Conservation (phyloP, 805 yeast species). For the Hanseniaspora lindneri region DNA sequence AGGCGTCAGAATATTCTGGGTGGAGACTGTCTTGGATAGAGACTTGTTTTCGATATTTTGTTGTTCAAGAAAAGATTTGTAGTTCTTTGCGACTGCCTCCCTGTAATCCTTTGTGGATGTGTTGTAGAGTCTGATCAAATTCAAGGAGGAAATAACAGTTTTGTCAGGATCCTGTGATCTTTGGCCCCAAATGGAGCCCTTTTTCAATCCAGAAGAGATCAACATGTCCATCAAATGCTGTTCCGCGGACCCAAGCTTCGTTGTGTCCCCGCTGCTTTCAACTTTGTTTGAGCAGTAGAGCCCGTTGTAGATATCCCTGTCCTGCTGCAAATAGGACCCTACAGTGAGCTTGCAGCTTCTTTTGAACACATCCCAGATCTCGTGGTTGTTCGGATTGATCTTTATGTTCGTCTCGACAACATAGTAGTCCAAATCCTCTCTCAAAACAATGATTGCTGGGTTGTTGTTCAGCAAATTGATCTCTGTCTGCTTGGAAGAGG, state of each 20-base stretch:
- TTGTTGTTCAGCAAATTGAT: slow-evolving; percentile 46
- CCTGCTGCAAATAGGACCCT: slow-evolving; percentile 50
- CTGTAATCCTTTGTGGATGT: slow-evolving; percentile 29
- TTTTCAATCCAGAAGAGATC: slow-evolving; percentile 71
- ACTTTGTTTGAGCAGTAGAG: slow-evolving; percentile 34
- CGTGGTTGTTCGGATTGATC: slow-evolving; percentile 35
- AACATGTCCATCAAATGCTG: slow-evolving; percentile 91
- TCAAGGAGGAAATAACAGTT: slow-evolving; percentile 72
- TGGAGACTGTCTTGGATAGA: slow-evolving; percentile 3
- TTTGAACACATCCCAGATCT: slow-evolving; percentile 37
- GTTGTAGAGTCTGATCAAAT: slow-evolving; percentile 33
- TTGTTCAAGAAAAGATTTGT: slow-evolving; percentile 15
- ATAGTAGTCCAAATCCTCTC: slow-evolving; percentile 91
- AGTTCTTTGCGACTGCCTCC: slow-evolving; percentile 19
- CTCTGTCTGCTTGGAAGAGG: slow-evolving; percentile 14
- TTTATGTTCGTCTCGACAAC: slow-evolving; percentile 67
- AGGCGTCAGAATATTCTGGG: slow-evolving; percentile 11
- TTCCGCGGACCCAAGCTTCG: slow-evolving; percentile 72
- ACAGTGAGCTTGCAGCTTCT: slow-evolving; percentile 58
- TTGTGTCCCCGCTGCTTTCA: slow-evolving; percentile 21
- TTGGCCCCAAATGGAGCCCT: slow-evolving; percentile 70
- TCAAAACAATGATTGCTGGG: slow-evolving; percentile 80
- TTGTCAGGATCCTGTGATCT: slow-evolving; percentile 78
- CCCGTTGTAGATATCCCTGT: slow-evolving; percentile 63
- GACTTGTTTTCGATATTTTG: slow-evolving; percentile 22